Percentiles rank a stretch among this genome's conserved stretches.
These are phyloP conservation scores for Sclerotinia nivalis DNA, from an alignment of 2,329 filamentous ascomycete species.

Conservation along the genomic window DNA sequence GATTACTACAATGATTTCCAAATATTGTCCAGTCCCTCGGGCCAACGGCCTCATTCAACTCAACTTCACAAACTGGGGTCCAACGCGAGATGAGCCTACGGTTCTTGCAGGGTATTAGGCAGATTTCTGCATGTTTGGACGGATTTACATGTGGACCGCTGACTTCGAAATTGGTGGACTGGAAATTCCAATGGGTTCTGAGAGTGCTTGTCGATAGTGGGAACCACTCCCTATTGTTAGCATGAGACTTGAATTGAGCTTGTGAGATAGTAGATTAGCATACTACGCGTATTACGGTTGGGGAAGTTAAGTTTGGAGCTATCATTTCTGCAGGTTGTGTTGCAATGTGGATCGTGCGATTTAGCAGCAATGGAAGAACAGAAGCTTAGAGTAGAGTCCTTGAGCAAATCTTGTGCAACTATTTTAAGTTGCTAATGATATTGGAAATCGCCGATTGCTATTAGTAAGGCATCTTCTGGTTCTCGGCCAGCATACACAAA, in stretches of 20 bases:
- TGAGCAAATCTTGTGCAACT: neutral
- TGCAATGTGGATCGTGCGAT: neutral
- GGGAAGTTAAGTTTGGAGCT: neutral
- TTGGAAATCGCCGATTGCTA: neutral
- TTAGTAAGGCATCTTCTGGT: neutral
- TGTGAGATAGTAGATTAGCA: neutral
- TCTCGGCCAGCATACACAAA: neutral
- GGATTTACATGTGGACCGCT: neutral
- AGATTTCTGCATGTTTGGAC: neutral
- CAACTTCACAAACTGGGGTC: neutral
- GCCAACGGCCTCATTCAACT: neutral
- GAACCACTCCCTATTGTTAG: neutral
- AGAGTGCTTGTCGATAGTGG: neutral
- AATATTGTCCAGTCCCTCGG: conserved; percentile 1
- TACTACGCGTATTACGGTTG: neutral
- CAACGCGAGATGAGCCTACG: conserved; percentile 13
- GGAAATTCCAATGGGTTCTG: neutral
- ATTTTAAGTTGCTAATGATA: neutral
- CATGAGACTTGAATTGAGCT: neutral
- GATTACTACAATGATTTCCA: conserved; percentile 9
- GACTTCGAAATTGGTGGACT: neutral
- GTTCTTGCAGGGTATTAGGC: neutral
- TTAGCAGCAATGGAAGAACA: neutral
- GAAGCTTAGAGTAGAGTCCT: neutral
- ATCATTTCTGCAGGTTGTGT: neutral